These are phyloP conservation scores for Collybia sp. DNA, from an alignment of 768 basidiomycete species.

Conservation along the genomic window DNA sequence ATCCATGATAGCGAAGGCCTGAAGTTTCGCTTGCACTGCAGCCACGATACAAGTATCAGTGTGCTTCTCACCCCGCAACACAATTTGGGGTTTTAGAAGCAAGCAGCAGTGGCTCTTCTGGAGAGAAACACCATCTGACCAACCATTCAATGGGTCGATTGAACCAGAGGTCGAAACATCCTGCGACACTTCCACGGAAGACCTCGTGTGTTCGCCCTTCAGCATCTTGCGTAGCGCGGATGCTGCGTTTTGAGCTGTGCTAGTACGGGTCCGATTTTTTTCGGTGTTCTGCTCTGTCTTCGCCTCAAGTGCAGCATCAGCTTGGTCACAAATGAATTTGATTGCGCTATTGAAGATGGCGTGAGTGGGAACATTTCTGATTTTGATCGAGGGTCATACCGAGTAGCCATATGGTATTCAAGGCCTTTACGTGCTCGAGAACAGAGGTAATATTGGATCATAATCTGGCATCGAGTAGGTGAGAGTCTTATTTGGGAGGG, in stretches of 20 bases:
- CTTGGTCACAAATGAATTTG: slow-evolving; percentile 85
- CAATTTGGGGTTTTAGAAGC: slow-evolving; percentile 89
- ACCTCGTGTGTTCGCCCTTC: slow-evolving; percentile 44
- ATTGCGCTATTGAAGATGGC: slow-evolving; percentile 50
- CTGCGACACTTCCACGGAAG: slow-evolving; percentile 32
- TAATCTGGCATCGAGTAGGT: slow-evolving; percentile 45
- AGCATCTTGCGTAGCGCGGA: slow-evolving; percentile 62
- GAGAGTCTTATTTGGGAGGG: background rate
- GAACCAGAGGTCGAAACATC: slow-evolving; percentile 25
- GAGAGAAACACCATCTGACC: slow-evolving; percentile 67
- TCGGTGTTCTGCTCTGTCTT: slow-evolving; percentile 15
- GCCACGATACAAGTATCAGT: slow-evolving; percentile 66
- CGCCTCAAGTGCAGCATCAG: slow-evolving; percentile 38
- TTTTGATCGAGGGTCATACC: slow-evolving; percentile 37
- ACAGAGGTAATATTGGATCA: slow-evolving; percentile 86
- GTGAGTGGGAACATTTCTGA: slow-evolving; percentile 5
- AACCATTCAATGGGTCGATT: slow-evolving; percentile 62
- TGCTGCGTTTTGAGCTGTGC: slow-evolving; percentile 64
- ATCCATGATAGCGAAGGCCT: slow-evolving; percentile 80
- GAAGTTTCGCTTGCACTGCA: slow-evolving; percentile 75
- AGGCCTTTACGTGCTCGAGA: slow-evolving; percentile 70
- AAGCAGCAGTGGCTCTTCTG: slow-evolving; percentile 75
- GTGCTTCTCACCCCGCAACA: slow-evolving; percentile 56
- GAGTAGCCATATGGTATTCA: slow-evolving; percentile 86
- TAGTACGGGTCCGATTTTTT: slow-evolving; percentile 25